Percentiles rank a stretch among this genome's conserved stretches.
These are phyloP conservation scores for Emmonsia crescens DNA, from an alignment of 2,329 filamentous ascomycete genomes.

Conservation along the genomic window DNA sequence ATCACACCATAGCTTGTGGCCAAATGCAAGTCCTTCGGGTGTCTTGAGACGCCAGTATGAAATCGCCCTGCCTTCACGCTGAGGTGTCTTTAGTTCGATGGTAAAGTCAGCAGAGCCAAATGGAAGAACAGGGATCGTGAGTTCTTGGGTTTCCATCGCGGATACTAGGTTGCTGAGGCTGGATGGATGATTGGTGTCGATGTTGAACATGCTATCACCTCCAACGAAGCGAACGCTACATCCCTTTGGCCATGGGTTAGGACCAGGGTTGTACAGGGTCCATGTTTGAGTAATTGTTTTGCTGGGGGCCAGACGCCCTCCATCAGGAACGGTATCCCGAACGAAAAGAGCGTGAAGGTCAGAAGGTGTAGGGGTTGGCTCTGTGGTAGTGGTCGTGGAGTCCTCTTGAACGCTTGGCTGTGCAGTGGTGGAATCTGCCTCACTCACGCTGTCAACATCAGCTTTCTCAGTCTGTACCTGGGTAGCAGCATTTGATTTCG, in stretches of 20 bases:
- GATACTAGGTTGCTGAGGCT: conserved; percentile 64
- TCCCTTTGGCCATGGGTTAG: conserved; percentile 70
- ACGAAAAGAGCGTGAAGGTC: conserved; percentile 59
- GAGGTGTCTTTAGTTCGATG: conserved; percentile 70
- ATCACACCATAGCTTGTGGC: conserved; percentile 92
- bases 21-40: conserved; percentile 69
- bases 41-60: conserved; percentile 95
- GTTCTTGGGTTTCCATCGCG: conserved; percentile 72
- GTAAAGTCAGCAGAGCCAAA: conserved; percentile 72
- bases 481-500: conserved; percentile 43
- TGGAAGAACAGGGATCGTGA: conserved; percentile 56
- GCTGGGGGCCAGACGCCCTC: conserved; percentile 58
- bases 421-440: neutral
- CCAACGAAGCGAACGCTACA: conserved; percentile 86
- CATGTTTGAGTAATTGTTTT: conserved; percentile 79
- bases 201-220: conserved; percentile 91
- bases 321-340: conserved; percentile 67
- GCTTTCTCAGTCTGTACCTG: conserved; percentile 57
- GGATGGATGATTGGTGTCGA: conserved; percentile 70
- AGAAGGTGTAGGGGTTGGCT: conserved; percentile 27
- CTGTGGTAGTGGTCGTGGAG: conserved; percentile 2
- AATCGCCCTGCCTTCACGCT: conserved; percentile 65
- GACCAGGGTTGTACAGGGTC: conserved; percentile 78
- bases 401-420: conserved; percentile 12
- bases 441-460: neutral